Evolutionary conservation across 371 early-diverging fungal genomes (phyloP), one percentile per base, ranked within the genome.

Genomic region (Fennellomyces sp.): DNA sequence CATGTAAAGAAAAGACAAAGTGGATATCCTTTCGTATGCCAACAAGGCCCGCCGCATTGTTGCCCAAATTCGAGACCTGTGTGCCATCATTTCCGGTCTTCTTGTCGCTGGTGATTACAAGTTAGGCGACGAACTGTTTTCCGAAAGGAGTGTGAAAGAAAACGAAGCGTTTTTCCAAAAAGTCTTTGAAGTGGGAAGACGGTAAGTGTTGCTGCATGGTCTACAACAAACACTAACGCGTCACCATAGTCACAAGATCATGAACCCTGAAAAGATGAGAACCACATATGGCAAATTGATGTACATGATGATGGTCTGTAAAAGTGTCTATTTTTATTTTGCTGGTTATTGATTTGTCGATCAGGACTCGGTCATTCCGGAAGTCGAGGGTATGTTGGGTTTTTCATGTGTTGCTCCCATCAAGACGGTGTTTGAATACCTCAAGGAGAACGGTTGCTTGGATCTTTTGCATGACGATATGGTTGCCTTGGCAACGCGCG

Each of bases 241-340:
- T 39, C 15, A 39, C 5, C 15, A 10, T 45, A 78, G 80, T 26
- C 93, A 97, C 78, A 98, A 98, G 81, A 94, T 97, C 66, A 95
- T 95, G 95, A 98, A 97, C 59, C 98, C 98, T 0, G 98, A 97
- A 70, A 95, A 94, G 71, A 96, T 98, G 97, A 82, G 97, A 45
- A 80, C 85, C 29, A 89, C 89, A 10, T 97, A 97, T 70, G 98
- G 98, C 51, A 97, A 98, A 65, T 76, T 98, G 39, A 90, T 97
- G 84, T 95, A 95, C 71, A 69, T 98, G 85, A 73, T 97, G 47
- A 90, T 86, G 87, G 84, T 84, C 64, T 47, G 62, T 52, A 28
- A n/a, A 45, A 21, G 35, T 33, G 13, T 33, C 35, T 33, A 8
- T 6, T 6, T 8, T 38, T 38, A 3, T 38, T 39, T 39, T 39